Evolutionary conservation across 2,329 filamentous ascomycete genomes (phyloP).

Genomic region (Plenodomus biglobosus): DNA sequence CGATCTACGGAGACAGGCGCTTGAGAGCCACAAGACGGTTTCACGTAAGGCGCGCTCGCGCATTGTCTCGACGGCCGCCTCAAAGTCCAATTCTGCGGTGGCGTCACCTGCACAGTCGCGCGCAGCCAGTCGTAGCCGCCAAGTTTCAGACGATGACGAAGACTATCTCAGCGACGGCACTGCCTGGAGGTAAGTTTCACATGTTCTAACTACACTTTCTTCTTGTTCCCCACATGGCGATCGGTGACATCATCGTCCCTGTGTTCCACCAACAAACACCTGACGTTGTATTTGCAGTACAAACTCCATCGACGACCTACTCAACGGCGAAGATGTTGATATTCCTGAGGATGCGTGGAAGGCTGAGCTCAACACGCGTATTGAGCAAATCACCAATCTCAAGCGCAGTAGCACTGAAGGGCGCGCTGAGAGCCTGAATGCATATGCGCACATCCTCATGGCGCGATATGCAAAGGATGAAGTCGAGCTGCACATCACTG

Average conservation of each 20-base stretch:
- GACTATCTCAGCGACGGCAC: conserved; percentile 63
- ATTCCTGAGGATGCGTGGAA: conserved; percentile 59
- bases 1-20: conserved; percentile 66
- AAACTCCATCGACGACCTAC: conserved; percentile 68
- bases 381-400: conserved; percentile 72
- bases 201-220: conserved; percentile 9
- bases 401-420: conserved; percentile 76
- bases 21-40: conserved; percentile 71
- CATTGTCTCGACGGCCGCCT: conserved; percentile 59
- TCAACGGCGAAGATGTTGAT: conserved; percentile 53
- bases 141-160: conserved; percentile 66
- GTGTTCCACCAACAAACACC: conserved; percentile 16
- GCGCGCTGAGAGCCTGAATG: conserved; percentile 64
- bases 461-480: conserved; percentile 67
- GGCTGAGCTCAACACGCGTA: conserved; percentile 63
- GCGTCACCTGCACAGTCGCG: conserved; percentile 62
- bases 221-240: conserved; percentile 10
- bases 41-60: conserved; percentile 67
- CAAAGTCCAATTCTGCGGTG: conserved; percentile 59
- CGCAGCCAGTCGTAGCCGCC: conserved; percentile 56
- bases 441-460: conserved; percentile 67
- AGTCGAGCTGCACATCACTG: conserved; percentile 60
- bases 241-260: conserved; percentile 33
- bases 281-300: conserved; percentile 48
- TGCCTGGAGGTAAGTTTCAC: conserved; percentile 54